phyloP scores from a whole-genome alignment of 257 asterid species.

The Eustoma russellianum region DNA sequence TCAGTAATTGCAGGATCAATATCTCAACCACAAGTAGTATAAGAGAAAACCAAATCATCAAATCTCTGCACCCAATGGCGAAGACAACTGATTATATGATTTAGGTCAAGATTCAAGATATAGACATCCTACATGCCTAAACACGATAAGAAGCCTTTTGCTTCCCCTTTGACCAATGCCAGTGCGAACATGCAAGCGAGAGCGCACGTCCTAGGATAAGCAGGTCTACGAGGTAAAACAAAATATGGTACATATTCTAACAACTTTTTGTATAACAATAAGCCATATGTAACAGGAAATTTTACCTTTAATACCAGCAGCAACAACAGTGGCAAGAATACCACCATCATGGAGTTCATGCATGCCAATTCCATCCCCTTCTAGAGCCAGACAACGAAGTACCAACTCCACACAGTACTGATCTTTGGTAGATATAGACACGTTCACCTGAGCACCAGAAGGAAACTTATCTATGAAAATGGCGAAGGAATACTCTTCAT shows the following conservation, averaged over 20 bases:
- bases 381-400: conserved; percentile 77
- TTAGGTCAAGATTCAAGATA: neutral
- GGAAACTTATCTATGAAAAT: neutral
- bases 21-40: too few relatives aligned
- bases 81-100: too few relatives aligned
- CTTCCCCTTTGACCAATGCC: neutral
- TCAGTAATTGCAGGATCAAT: too few relatives aligned
- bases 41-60: too few relatives aligned
- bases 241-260: neutral
- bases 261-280: too few relatives aligned
- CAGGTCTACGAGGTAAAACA: neutral
- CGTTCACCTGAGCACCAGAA: conserved; percentile 53
- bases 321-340: conserved; percentile 61
- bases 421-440: conserved; percentile 46
- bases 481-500: neutral
- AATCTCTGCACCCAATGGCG: too few relatives aligned
- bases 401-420: conserved; percentile 67
- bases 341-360: conserved; percentile 87
- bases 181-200: neutral
- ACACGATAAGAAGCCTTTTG: neutral
- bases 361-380: conserved; percentile 84
- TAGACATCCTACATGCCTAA: neutral
- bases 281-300: neutral
- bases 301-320: conserved; percentile 92
- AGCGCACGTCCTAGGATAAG: neutral